Evolutionary conservation across 768 basidiomycete genomes (phyloP), one percentile per base, ranked within the genome.

Genomic region (Rhodotorula kratochvilovae): DNA sequence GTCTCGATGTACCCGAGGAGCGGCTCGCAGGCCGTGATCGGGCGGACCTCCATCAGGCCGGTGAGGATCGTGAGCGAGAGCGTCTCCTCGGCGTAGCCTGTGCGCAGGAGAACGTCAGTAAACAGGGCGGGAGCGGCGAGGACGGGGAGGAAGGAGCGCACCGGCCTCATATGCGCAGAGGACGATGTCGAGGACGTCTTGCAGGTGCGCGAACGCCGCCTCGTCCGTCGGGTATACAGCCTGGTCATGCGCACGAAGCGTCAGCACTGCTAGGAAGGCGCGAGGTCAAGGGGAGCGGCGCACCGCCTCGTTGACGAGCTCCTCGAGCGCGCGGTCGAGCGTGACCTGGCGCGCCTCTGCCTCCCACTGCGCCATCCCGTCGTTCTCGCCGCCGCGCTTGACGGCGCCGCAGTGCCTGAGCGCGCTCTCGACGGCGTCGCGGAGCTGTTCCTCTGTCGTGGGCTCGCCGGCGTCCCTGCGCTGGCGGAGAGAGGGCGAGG

Each of bases 1-100:
- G 80, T 80, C 81, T 94, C 91, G 59, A 93, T 88, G 89, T 91
- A 94, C 7, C 88, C 87, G 81, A 93, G 92, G 33, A 94, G 86
- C 73, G 89, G 87, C 17, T 90, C 90, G 78, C 92, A 93, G 27
- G 90, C 91, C 1, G 83, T 80, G 71, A 94, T 89, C 12, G 92
- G 92, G 72, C 92, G 90, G 1, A 86, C 87, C 79, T 94, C 92
- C 61, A 94, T 82, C 29, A 94, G 83, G 3, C 8, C 12, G 8
- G 54, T 10, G 35, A 74, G 58, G 46, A 60, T 50, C 27, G 11
- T 83, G 71, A 92, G 87, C 1, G 90, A 87, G 72, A 91, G 87
- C 3, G 84, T 84, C 51, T 84, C 83, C 72, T 92, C 91, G 76
- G 88, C 90, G n/a, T 87, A 88, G 77, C 90, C 90, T 90, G 5